Evolutionary conservation across 140 eudicot genomes (phyloP).

Genomic region (Oenanthe javanica): DNA sequence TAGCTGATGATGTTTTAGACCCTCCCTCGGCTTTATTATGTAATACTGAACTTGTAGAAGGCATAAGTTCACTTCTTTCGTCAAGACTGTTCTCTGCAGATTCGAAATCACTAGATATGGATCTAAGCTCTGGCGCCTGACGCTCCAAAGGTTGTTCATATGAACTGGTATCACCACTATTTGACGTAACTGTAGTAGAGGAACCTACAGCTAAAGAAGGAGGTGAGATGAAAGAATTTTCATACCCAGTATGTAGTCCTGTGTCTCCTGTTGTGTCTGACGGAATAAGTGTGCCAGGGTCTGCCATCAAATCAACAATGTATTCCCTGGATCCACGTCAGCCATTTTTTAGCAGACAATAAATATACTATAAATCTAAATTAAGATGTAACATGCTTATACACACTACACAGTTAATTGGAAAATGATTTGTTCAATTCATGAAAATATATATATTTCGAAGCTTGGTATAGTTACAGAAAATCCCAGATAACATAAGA

Average conservation of each 20-base stretch:
- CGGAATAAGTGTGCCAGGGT: slow-evolving; percentile 93
- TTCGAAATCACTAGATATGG: slow-evolving; percentile 14
- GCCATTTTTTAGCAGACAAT: slow-evolving; percentile 4
- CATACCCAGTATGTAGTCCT: slow-evolving; percentile 29
- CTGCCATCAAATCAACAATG: slow-evolving; percentile 92
- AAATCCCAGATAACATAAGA: not conserved
- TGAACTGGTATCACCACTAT: slow-evolving; percentile 41
- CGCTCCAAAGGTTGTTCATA: slow-evolving; percentile 34
- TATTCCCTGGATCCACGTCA: slow-evolving; percentile 65
- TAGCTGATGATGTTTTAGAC: slow-evolving; percentile 18
- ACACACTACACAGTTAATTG: not conserved
- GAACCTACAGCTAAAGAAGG: slow-evolving; percentile 41
- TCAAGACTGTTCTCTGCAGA: slow-evolving; percentile 22
- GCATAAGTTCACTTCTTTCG: slow-evolving; percentile 19
- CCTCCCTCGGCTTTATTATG: slow-evolving; percentile 21
- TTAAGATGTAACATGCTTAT: not conserved
- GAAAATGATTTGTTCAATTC: not conserved
- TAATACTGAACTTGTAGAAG: slow-evolving; percentile 21
- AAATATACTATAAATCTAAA: slow-evolving; percentile 1
- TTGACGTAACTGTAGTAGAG: slow-evolving; percentile 45
- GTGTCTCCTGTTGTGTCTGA: slow-evolving; percentile 36
- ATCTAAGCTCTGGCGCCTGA: slow-evolving; percentile 20
- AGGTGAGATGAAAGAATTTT: slow-evolving; percentile 35
- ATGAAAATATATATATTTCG: too few species aligned
- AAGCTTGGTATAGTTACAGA: not conserved